These are phyloP conservation scores for Nemania bipapillata DNA, from an alignment of 2,329 filamentous ascomycete species.

Conservation along the genomic window DNA sequence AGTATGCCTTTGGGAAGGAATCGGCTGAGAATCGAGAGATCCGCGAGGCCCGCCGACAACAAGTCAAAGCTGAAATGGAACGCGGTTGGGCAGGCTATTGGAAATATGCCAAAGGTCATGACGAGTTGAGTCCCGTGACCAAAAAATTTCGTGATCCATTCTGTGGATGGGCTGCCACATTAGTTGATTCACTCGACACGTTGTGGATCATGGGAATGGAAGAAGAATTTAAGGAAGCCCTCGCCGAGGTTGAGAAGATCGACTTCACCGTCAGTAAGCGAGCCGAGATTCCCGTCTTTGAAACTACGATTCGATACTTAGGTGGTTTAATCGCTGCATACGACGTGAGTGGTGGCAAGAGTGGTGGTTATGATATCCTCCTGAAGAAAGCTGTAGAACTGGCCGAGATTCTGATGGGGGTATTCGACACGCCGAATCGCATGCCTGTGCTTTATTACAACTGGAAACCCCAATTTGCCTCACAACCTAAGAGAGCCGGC, in stretches of 20 bases:
- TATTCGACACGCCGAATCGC: slow-evolving; percentile 88
- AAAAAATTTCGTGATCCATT: slow-evolving; percentile 80
- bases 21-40: slow-evolving; percentile 67
- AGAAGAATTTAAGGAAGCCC: slow-evolving; percentile 73
- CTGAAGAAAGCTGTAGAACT: slow-evolving; percentile 77
- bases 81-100: slow-evolving; percentile 87
- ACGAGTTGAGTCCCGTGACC: slow-evolving; percentile 81
- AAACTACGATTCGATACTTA: slow-evolving; percentile 90
- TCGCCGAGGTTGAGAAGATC: slow-evolving; percentile 67
- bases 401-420: slow-evolving; percentile 75
- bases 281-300: slow-evolving; percentile 84
- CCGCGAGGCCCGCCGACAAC: slow-evolving; percentile 70
- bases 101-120: slow-evolving; percentile 81
- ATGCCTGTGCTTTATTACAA: slow-evolving; percentile 87
- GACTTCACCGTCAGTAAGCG: slow-evolving; percentile 81
- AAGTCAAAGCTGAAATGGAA: slow-evolving; percentile 78
- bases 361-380: slow-evolving; percentile 69
- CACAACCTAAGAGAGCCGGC: slow-evolving; percentile 71
- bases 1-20: slow-evolving; percentile 77
- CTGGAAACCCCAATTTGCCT: slow-evolving; percentile 75
- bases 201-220: slow-evolving; percentile 78
- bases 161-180: slow-evolving; percentile 77
- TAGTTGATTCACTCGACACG: slow-evolving; percentile 75
- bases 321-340: slow-evolving; percentile 87
- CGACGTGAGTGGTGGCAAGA: slow-evolving; percentile 76